Base-by-base conservation (phyloP, 805 yeast genomes). In the Zygosaccharomyces kombuchaensis region DNA sequence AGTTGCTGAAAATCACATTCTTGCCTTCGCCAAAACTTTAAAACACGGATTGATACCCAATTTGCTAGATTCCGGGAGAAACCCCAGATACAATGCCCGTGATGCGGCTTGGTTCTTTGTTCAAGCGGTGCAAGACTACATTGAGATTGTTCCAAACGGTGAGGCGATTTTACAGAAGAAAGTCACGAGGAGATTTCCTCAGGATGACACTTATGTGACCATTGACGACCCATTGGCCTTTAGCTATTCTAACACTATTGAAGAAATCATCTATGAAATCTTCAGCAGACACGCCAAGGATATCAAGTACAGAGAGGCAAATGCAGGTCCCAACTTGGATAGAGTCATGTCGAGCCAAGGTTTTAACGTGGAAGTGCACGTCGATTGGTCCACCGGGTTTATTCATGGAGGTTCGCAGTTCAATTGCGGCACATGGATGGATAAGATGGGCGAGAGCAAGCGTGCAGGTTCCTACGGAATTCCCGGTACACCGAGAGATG, bases 381-480 rank as follows among this genome's bases (percentile, higher is more conserved):
- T 90, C 36, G 97, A 91, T 63, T 91, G 97, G 97, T 58, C 70
- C 0, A 89, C 86, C 9, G 99, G 99, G 1, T 69, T 93, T 25
- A 71, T 90, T 3, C 84, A 80, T 63, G 99, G 98, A 37, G 98
- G 99, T 1, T 86, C 87, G 40, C 96, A 86, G 65, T 79, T 69
- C 63, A 91, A 91, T 62, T 91, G 99, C 70, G 99, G 99, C 17
- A 93, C 99, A 0, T 91, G 99, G 99, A 91, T 90, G 96, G 99
- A 91, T 68, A 91, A 91, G 69, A 91, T 91, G 98, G 99, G 99
- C 21, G 98, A 93, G 69, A 86, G 96, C 59, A 80, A 66, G 29
- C 73, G 68, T 45, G 96, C 98, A 0, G 83, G 84, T 1, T 82
- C 80, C 48, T 85, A 83, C 55, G 99, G 99, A n/a, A 72, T 78